Percentiles rank a stretch among this genome's conserved stretches.
Conservation (phyloP, 768 basidiomycete genomes). For the Lyophyllum semitale region DNA sequence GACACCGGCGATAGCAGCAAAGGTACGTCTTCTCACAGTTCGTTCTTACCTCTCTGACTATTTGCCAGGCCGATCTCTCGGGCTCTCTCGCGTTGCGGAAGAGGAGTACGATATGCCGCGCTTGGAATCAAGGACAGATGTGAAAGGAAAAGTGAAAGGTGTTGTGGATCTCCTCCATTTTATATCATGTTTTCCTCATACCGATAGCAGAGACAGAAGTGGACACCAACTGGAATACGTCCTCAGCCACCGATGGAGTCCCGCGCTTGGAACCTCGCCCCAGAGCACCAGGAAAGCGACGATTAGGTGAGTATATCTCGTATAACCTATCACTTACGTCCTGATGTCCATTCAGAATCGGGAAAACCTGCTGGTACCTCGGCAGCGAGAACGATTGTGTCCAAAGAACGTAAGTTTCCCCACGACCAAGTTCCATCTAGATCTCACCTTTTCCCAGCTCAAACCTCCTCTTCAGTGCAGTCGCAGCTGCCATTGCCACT, state of each 20-base stretch:
- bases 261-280: neutral
- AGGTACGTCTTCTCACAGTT: too few species aligned
- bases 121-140: neutral
- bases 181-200: neutral
- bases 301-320: too few species aligned
- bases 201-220: neutral
- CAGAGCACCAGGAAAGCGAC: neutral
- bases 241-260: neutral
- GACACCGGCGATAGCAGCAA: too few species aligned
- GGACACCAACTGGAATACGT: too few species aligned
- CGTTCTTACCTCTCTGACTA: too few species aligned
- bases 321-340: too few species aligned
- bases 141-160: neutral
- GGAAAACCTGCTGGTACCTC: neutral
- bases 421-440: neutral
- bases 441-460: too few species aligned
- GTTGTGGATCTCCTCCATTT: neutral
- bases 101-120: too few species aligned
- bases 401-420: neutral
- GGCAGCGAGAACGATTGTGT: neutral
- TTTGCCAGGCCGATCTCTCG: too few species aligned
- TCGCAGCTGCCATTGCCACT: neutral
- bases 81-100: too few species aligned
- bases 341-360: too few species aligned
- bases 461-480: neutral